Percentiles rank a stretch among this genome's conserved stretches.
phyloP scores from a whole-genome alignment of 176 grass and related monocot species.

The Aegilops umbellulata region DNA sequence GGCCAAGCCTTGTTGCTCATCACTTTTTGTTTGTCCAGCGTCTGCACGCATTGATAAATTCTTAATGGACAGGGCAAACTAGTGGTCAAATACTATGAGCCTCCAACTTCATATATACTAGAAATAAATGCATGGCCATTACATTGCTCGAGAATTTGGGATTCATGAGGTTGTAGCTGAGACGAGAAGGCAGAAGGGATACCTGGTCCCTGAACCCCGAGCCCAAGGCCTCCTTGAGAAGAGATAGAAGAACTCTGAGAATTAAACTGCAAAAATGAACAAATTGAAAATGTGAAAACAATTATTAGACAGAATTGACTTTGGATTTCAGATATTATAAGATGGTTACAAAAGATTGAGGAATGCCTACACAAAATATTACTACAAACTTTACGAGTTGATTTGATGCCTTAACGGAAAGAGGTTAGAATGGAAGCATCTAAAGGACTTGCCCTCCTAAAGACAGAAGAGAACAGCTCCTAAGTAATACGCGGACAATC shows the following conservation, averaged over 20 bases:
- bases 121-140: constrained; percentile 10
- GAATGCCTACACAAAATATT: not conserved
- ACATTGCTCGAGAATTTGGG: constrained; percentile 27
- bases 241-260: constrained; percentile 65
- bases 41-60: constrained; percentile 51
- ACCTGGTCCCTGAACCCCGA: constrained; percentile 72
- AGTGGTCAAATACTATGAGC: constrained; percentile 10
- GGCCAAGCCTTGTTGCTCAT: constrained; percentile 56
- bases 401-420: constrained; percentile 2
- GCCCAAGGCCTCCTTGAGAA: constrained; percentile 59
- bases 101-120: constrained; percentile 24
- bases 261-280: constrained; percentile 69
- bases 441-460: not conserved
- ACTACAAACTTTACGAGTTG: not conserved
- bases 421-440: not conserved
- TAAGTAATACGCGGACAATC: not conserved
- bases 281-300: constrained; percentile 4
- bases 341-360: not conserved
- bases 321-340: not conserved
- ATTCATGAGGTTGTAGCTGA: constrained; percentile 21
- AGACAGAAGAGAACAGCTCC: not conserved
- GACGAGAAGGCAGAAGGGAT: constrained; percentile 36
- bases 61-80: not conserved
- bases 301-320: not conserved
- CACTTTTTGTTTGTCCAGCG: constrained; percentile 54